Evolutionary conservation across 768 basidiomycete genomes (phyloP), one percentile per base, ranked within the genome.

Genomic region (Trametes punicea): DNA sequence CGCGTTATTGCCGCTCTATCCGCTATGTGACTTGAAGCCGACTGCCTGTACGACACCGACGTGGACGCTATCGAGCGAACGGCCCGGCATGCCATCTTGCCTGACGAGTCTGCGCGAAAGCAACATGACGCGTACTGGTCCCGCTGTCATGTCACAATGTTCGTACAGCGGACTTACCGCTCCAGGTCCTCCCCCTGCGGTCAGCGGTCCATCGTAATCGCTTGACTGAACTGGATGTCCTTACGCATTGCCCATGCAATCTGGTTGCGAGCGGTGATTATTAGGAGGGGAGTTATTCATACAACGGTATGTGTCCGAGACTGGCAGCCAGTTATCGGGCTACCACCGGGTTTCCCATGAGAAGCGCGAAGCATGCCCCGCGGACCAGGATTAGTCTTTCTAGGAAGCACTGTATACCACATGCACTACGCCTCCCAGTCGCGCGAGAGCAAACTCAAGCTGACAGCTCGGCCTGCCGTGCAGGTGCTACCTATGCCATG

Each of bases 371-470:
- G 55, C 48, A 50, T 27, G 48, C 40, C 55, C n/a, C 48, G 55
- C 55, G 55, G 55, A 56, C 55, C 55, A 50, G 31, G 47, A 38
- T 56, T 56, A 56, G 55, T 50, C 41, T 56, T 31, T 26, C 55
- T 48, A 33, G 42, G 21, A 21, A 44, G 48, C 55, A 56, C 48
- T 48, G 55, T 48, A 44, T 48, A 15, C 31, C 46, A 21, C 33
- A 25, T 30, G 48, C 26, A 9, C 36, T 25, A 26, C 29, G 25
- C 45, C 29, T 16, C 29, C 29, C 45, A 9, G 3, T 7, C 27
- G 15, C 7, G 29, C 2, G n/a, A n/a, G n/a, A 27, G 16, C 29
- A 10, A 31, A 29, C 16, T 30, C 23, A 27, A 23, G 1, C 26
- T 26, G 34, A 36, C 34, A 36, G 34, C 13, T 15, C n/a, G 15